Evolutionary conservation across 2,329 filamentous ascomycete genomes (phyloP).

Genomic region (Claviceps capensis): DNA sequence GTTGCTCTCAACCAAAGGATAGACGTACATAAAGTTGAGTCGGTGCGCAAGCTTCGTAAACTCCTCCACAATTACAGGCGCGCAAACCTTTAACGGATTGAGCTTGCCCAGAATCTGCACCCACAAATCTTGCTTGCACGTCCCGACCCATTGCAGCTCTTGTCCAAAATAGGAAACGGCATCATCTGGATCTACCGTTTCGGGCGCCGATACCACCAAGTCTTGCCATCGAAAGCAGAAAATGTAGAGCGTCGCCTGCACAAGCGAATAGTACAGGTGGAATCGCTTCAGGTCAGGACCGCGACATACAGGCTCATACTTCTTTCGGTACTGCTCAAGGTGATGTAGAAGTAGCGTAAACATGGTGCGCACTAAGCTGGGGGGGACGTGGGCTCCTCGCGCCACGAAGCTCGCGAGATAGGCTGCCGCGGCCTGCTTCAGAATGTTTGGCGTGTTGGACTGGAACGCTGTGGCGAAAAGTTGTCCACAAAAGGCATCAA

Average conservation of each 20-base stretch:
- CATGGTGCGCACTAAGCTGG: slow-evolving; percentile 64
- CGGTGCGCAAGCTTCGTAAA: slow-evolving; percentile 82
- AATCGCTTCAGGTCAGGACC: slow-evolving; percentile 79
- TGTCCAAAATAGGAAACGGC: slow-evolving; percentile 47
- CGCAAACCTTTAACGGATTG: slow-evolving; percentile 91
- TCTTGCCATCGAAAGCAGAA: slow-evolving; percentile 98
- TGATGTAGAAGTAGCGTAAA: slow-evolving; percentile 68
- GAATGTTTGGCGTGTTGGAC: slow-evolving; percentile 53
- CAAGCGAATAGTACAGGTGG: slow-evolving; percentile 71
- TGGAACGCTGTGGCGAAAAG: slow-evolving; percentile 41
- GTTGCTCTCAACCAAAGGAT: slow-evolving; percentile 77
- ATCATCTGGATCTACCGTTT: slow-evolving; percentile 49
- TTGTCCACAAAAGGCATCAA: slow-evolving; percentile 69
- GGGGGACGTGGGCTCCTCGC: slow-evolving; percentile 68
- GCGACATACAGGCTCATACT: slow-evolving; percentile 60
- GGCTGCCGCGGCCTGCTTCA: slow-evolving; percentile 74
- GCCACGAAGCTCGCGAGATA: slow-evolving; percentile 94
- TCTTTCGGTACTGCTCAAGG: slow-evolving; percentile 58
- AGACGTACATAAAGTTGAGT: slow-evolving; percentile 80
- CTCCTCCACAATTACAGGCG: slow-evolving; percentile 76
- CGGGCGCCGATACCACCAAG: slow-evolving; percentile 50
- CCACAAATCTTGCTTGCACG: slow-evolving; percentile 59
- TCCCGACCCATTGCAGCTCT: slow-evolving; percentile 65
- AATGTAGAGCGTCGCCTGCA: slow-evolving; percentile 85
- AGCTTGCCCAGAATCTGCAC: slow-evolving; percentile 75